Base-by-base conservation (phyloP, 129 eudicot genomes). In the Lactuca saligna region DNA sequence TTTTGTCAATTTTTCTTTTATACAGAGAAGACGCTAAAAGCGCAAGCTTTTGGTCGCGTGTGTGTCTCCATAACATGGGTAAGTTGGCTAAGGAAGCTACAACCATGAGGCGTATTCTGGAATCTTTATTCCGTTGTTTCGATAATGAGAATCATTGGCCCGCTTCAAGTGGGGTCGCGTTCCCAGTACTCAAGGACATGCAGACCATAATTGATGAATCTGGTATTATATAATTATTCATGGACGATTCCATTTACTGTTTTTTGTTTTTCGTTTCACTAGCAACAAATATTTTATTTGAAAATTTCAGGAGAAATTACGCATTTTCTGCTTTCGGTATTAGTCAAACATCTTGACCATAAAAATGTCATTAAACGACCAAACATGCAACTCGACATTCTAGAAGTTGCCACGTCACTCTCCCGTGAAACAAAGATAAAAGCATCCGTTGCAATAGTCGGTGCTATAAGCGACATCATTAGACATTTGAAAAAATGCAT, bases 271-370 rank as follows among this genome's bases (percentile, higher is more conserved):
- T n/a, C n/a, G 13, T n/a, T 41, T 17, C 25, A 17, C n/a, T 32
- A 42, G 46, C 33, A 60, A 35, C 35, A 25, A 39, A 59, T 65
- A 58, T 25, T 46, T 72, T 25, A 25, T 25, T 64, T 54, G 14
- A 25, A 34, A 54, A 72, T 50, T 78, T 65, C 82, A 86, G 95
- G 95, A 57, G 83, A 82, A 44, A 82, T 71, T 66, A 77, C 85
- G 42, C 95, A 87, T 74, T 79, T 84, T 75, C 63, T 87, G 80
- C 82, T 84, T 61, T 79, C 83, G 64, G 73, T 87, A 31, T 86
- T 87, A 72, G 82, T 87, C 73, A 87, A 87, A 83, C 95, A 87
- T 77, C 95, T 87, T 75, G 95, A 87, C 78, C 90, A 82, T 75
- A 87, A 82, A 81, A 87, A 84, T 80, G 95, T 87, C 29, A 62